Conservation (phyloP, 225 moss, liverwort and hornwort genomes). For the Thuidium tamariscinum region DNA sequence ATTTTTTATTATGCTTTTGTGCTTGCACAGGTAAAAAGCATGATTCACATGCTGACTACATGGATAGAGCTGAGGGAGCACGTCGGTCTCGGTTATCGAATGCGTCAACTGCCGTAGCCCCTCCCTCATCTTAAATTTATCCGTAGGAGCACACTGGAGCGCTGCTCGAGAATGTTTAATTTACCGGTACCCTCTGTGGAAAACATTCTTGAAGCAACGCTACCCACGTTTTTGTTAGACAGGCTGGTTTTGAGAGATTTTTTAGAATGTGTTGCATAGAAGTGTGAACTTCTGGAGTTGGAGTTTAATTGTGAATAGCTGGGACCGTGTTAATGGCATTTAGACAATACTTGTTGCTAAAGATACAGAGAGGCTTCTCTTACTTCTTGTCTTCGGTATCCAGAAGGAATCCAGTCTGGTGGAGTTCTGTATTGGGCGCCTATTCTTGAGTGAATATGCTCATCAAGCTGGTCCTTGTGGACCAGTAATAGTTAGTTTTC, state of each 20-base stretch:
- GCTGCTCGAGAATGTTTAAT: neutral
- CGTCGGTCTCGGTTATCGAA: conserved; percentile 75
- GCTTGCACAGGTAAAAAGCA: conserved; percentile 54
- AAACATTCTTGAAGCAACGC: neutral
- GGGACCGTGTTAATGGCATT: neutral
- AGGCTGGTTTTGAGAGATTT: neutral
- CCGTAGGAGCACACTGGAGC: neutral
- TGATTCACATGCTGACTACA: conserved; percentile 90
- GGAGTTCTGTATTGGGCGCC: neutral
- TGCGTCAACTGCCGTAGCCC: conserved; percentile 28
- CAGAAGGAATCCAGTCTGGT: neutral
- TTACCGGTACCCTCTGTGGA: neutral
- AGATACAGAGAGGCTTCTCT: neutral
- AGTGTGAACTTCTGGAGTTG: conserved; percentile 4
- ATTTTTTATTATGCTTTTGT: neutral
- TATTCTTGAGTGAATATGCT: neutral
- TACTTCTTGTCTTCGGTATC: neutral
- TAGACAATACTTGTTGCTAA: neutral
- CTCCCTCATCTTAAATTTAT: conserved; percentile 25
- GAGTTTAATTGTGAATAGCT: conserved; percentile 12
- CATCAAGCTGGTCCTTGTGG: neutral
- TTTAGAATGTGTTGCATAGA: neutral
- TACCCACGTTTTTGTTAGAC: neutral
- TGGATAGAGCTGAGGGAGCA: conserved; percentile 95
- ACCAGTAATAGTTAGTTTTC: neutral